phyloP scores from a whole-genome alignment of 345 rosid species.

The Limnanthes douglasii region DNA sequence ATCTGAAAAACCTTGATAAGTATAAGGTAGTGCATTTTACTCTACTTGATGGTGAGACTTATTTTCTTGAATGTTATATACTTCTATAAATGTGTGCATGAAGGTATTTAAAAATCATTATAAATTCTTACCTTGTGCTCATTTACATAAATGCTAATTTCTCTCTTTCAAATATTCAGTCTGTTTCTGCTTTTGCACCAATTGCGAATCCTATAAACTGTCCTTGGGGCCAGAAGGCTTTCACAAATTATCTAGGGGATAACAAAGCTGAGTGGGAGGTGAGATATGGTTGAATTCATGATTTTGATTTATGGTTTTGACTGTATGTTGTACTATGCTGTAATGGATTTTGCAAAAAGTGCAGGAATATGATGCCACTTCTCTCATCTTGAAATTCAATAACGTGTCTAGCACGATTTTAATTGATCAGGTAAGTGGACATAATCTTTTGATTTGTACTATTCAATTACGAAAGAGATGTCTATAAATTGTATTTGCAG shows the following conservation, averaged over 20 bases:
- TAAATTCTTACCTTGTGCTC: too few species aligned
- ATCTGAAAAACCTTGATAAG: slow-evolving; percentile 65
- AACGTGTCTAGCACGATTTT: slow-evolving; percentile 56
- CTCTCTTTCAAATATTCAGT: slow-evolving; percentile 26
- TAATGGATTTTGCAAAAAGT: neutral
- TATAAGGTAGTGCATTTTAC: slow-evolving; percentile 39
- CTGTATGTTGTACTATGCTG: neutral
- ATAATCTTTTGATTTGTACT: neutral
- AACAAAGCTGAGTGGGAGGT: slow-evolving; percentile 85
- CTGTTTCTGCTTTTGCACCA: slow-evolving; percentile 89
- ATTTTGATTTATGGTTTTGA: neutral
- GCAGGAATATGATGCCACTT: slow-evolving; percentile 93
- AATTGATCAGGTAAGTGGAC: slow-evolving; percentile 64
- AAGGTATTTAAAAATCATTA: too few species aligned
- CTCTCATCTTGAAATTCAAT: slow-evolving; percentile 38
- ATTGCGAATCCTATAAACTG: slow-evolving; percentile 63
- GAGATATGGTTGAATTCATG: slow-evolving; percentile 1
- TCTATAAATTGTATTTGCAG: slow-evolving; percentile 27
- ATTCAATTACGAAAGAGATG: neutral
- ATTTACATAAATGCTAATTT: neutral
- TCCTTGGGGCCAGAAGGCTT: slow-evolving; percentile 89
- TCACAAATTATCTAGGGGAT: slow-evolving; percentile 67
- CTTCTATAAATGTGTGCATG: too few species aligned
- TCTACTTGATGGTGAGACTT: neutral
- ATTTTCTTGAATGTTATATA: too few species aligned